A percentile compares a stretch with the other conserved stretches of the same genome.
Evolutionary conservation across 176 grass and related monocot genomes (phyloP).

Genomic region (Oryza glaberrima): DNA sequence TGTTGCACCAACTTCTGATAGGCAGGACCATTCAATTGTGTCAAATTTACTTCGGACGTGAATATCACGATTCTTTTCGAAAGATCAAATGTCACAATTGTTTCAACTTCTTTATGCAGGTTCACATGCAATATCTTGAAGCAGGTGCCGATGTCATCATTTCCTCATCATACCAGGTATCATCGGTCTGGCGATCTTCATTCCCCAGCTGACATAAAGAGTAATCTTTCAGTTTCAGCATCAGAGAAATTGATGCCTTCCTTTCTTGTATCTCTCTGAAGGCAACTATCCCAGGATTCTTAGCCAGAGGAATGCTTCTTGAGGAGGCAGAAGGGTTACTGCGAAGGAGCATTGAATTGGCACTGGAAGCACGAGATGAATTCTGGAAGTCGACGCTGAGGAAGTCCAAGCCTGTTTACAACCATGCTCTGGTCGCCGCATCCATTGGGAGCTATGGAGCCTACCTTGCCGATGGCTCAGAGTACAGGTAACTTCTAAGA

Average conservation of each 20-base stretch:
- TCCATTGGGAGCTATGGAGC: conserved; percentile 85
- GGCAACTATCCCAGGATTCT: conserved; percentile 81
- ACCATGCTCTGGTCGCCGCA: conserved; percentile 65
- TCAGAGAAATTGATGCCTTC: not conserved
- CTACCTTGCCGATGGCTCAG: conserved; percentile 84
- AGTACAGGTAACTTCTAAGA: conserved; percentile 63
- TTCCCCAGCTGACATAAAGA: not conserved
- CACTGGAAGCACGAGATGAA: conserved; percentile 52
- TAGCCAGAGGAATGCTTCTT: conserved; percentile 60
- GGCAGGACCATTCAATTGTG: not conserved
- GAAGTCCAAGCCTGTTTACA: conserved; percentile 51
- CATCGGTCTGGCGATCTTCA: not conserved
- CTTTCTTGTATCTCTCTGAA: conserved; percentile 20
- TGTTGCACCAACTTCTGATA: not conserved
- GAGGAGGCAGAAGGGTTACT: conserved; percentile 64
- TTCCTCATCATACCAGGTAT: conserved; percentile 85
- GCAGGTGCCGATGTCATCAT: conserved; percentile 79
- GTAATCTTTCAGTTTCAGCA: not conserved
- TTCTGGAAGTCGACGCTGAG: conserved; percentile 59
- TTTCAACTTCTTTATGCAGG: conserved; percentile 40
- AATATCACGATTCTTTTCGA: not conserved
- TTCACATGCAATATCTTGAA: conserved; percentile 82
- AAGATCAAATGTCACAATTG: not conserved
- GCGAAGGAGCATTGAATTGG: conserved; percentile 62
- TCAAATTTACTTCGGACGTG: not conserved